These are phyloP conservation scores for Gracilaria vermiculophylla DNA, from an alignment of 23 red algal genomes.

Conservation along the genomic window DNA sequence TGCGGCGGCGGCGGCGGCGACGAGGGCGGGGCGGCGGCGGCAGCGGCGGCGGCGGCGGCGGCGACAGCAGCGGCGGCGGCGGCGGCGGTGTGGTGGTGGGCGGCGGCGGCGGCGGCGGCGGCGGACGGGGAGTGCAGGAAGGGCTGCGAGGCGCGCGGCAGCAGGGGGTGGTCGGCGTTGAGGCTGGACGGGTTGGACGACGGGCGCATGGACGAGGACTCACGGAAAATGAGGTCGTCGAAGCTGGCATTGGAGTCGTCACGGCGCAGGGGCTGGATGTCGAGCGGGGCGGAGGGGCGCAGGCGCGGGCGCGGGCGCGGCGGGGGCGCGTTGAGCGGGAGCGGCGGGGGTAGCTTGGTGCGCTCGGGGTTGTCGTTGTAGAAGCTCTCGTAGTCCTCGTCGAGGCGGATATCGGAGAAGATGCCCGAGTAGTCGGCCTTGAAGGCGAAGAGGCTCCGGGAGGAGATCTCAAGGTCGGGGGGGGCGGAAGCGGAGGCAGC, in stretches of 20 bases:
- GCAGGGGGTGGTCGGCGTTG: not conserved
- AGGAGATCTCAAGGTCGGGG: constrained; percentile 73
- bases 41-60: not conserved
- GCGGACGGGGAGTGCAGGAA: not conserved
- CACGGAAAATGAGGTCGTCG: constrained; percentile 94
- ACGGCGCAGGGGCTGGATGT: constrained; percentile 28
- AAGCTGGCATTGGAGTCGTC: constrained; percentile 63
- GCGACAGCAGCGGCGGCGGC: not conserved
- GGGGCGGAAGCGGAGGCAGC: constrained; percentile 62
- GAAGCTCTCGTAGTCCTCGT: constrained; percentile 78
- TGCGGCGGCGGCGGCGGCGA: not conserved
- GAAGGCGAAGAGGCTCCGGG: constrained; percentile 71
- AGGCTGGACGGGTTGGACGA: constrained; percentile 26
- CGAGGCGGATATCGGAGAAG: constrained; percentile 78
- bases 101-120: not conserved
- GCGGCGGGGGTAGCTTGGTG: constrained; percentile 70
- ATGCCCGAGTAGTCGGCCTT: constrained; percentile 60
- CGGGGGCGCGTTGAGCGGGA: constrained; percentile 1
- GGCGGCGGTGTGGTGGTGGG: not conserved
- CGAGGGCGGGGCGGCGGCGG: not conserved
- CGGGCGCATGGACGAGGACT: constrained; percentile 75
- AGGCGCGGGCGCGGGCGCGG: constrained; percentile 30
- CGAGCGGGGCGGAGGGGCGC: constrained; percentile 15
- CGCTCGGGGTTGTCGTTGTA: constrained; percentile 71
- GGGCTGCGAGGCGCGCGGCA: constrained; percentile 5